Conservation (phyloP, 306 rosid genomes). For the Casuarina equisetifolia region DNA sequence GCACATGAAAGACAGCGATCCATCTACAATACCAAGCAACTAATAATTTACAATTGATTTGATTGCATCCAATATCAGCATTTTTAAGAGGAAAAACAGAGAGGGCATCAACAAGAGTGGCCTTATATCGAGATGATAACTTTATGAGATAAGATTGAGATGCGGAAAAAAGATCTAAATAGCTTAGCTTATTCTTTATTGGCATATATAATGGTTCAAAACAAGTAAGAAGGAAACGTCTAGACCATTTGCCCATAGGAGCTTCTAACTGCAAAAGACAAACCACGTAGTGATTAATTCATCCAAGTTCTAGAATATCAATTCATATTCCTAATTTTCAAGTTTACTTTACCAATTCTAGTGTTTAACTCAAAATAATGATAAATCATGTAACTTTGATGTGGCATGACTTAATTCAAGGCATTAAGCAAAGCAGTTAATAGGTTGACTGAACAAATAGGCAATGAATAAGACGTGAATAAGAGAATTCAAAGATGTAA, state of each 20-base stretch:
- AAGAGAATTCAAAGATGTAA: background rate
- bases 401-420: background rate
- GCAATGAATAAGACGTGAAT: background rate
- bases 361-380: background rate
- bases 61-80: conserved; percentile 96
- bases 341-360: background rate
- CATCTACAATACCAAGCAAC: background rate
- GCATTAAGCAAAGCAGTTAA: no score
- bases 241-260: conserved; percentile 81
- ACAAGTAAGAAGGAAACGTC: conserved; percentile 96
- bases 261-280: conserved; percentile 77
- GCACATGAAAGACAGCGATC: no score
- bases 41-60: conserved; percentile 77
- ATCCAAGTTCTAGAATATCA: conserved; percentile 7
- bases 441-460: background rate
- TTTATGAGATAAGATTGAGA: background rate
- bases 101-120: conserved; percentile 3
- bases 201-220: conserved; percentile 98
- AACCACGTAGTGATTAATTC: no score
- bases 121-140: background rate
- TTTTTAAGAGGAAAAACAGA: conserved; percentile 22
- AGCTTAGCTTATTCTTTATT: conserved; percentile 77
- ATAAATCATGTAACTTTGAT: background rate
- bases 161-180: background rate
- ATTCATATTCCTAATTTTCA: background rate